Conservation (phyloP, 768 basidiomycete species). For the Sarcomyxa edulis region DNA sequence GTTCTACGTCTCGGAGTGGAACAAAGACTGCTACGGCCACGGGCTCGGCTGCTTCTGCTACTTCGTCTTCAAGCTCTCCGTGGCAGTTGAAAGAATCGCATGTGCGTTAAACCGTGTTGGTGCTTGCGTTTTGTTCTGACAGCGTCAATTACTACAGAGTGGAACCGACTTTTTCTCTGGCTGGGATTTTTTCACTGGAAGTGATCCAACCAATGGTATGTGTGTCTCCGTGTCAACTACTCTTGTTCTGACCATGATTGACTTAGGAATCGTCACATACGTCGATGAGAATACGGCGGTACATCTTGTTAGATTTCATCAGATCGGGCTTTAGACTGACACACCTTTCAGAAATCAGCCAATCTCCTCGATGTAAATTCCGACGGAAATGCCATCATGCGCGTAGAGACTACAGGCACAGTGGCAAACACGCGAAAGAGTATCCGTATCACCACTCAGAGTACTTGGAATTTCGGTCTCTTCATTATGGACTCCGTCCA, state of each 20-base stretch:
- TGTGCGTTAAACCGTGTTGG: slow-evolving; percentile 28
- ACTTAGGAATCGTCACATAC: slow-evolving; percentile 50
- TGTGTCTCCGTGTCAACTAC: slow-evolving; percentile 1
- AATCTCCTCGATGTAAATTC: slow-evolving; percentile 63
- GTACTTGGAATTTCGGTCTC: slow-evolving; percentile 58
- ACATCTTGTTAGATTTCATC: slow-evolving; percentile 9
- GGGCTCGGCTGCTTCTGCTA: slow-evolving; percentile 13
- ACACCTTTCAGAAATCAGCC: slow-evolving; percentile 36
- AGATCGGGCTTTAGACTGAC: slow-evolving; percentile 4
- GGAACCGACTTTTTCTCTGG: slow-evolving; percentile 78
- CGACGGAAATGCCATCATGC: slow-evolving; percentile 79
- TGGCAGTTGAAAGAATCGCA: slow-evolving; percentile 60
- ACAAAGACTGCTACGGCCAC: slow-evolving; percentile 10
- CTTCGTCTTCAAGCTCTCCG: slow-evolving; percentile 36
- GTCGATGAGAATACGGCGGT: slow-evolving; percentile 58
- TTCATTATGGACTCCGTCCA: slow-evolving; percentile 82
- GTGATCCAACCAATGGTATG: slow-evolving; percentile 75
- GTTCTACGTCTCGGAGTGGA: slow-evolving; percentile 7
- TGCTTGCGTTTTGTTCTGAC: slow-evolving; percentile 10
- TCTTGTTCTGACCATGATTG: background rate
- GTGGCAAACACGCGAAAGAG: slow-evolving; percentile 68
- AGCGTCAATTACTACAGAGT: slow-evolving; percentile 29
- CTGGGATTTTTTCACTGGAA: slow-evolving; percentile 64
- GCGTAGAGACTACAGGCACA: slow-evolving; percentile 76
- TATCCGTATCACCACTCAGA: slow-evolving; percentile 68